Percentiles rank a stretch among this genome's conserved stretches.
These are phyloP conservation scores for Xylariaceae sp. DNA, from an alignment of 2,329 filamentous ascomycete species.

Conservation along the genomic window DNA sequence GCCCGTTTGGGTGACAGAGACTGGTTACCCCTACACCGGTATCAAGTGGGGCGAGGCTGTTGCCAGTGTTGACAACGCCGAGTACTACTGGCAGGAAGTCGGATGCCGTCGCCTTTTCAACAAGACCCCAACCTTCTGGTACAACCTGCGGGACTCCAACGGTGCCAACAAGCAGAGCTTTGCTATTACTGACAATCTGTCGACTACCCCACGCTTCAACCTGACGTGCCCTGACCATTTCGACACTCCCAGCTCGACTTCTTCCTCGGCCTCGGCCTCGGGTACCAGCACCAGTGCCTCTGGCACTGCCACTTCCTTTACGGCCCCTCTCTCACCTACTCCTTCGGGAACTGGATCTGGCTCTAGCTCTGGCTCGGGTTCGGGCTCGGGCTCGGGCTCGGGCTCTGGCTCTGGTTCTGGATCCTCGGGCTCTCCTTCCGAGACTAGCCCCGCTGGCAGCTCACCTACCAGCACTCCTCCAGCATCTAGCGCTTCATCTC, in stretches of 20 bases:
- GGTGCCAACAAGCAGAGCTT: constrained; percentile 37
- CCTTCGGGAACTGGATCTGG: constrained; percentile 6
- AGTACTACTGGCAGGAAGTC: constrained; percentile 43
- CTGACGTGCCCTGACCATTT: constrained; percentile 28
- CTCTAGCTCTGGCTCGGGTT: constrained; percentile 4
- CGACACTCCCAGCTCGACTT: constrained; percentile 21
- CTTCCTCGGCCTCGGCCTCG: constrained; percentile 24
- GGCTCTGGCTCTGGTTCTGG: constrained; percentile 16
- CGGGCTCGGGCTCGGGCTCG: constrained; percentile 4
- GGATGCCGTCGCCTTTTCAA: constrained; percentile 39
- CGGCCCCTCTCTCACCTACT: constrained; percentile 14
- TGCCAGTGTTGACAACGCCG: constrained; percentile 55
- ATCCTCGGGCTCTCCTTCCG: constrained; percentile 13
- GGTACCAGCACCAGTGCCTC: too few relatives aligned
- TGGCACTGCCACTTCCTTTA: constrained; percentile 2
- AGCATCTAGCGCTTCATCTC: constrained; percentile 13
- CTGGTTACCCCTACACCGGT: constrained; percentile 61
- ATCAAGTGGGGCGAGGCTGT: constrained; percentile 53
- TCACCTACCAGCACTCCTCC: constrained; percentile 8
- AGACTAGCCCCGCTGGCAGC: constrained; percentile 3
- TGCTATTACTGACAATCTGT: constrained; percentile 31
- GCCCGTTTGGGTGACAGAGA: constrained; percentile 69
- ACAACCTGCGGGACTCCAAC: constrained; percentile 42
- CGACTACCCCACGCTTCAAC: constrained; percentile 32
- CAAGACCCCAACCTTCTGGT: constrained; percentile 44